Evolutionary conservation across 495 filamentous ascomycete species (phyloP).

Genomic region (Hypomontagnella submonticulosa): DNA sequence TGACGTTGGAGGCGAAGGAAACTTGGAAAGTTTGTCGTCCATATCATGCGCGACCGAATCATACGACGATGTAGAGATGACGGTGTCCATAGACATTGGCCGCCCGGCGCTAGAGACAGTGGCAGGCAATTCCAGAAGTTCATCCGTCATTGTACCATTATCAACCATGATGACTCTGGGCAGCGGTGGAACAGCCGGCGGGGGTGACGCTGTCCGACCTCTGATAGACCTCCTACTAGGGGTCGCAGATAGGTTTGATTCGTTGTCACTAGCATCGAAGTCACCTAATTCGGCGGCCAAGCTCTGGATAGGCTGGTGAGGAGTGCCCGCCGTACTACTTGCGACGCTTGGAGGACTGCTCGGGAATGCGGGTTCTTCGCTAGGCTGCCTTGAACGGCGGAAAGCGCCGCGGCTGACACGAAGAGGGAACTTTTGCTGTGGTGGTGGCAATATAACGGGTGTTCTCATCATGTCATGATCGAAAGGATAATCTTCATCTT

Average conservation of each 20-base stretch:
- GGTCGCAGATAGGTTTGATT: constrained; percentile 57
- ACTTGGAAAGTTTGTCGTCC: constrained; percentile 58
- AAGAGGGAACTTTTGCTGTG: constrained; percentile 73
- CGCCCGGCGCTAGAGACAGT: constrained; percentile 42
- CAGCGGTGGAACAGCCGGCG: constrained; percentile 65
- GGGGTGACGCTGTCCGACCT: constrained; percentile 61
- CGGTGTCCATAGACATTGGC: constrained; percentile 54
- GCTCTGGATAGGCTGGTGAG: constrained; percentile 74
- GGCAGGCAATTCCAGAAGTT: constrained; percentile 54
- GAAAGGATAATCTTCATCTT: constrained; percentile 72
- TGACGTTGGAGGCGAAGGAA: constrained; percentile 59
- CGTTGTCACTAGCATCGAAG: constrained; percentile 73
- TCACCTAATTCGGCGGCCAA: constrained; percentile 90
- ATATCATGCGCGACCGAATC: constrained; percentile 59
- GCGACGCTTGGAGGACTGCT: constrained; percentile 68
- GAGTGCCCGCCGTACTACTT: constrained; percentile 59
- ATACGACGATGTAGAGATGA: constrained; percentile 45
- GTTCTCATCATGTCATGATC: constrained; percentile 64
- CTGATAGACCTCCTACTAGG: constrained; percentile 59
- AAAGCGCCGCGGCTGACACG: constrained; percentile 71
- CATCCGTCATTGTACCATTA: constrained; percentile 83
- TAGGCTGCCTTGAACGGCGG: constrained; percentile 71
- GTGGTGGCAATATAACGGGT: constrained; percentile 66
- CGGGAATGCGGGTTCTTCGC: constrained; percentile 66
- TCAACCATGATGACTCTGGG: constrained; percentile 75